These are phyloP conservation scores for Scopulariopsis brevicaulis DNA, from an alignment of 2,329 filamentous ascomycete species.

Conservation along the genomic window DNA sequence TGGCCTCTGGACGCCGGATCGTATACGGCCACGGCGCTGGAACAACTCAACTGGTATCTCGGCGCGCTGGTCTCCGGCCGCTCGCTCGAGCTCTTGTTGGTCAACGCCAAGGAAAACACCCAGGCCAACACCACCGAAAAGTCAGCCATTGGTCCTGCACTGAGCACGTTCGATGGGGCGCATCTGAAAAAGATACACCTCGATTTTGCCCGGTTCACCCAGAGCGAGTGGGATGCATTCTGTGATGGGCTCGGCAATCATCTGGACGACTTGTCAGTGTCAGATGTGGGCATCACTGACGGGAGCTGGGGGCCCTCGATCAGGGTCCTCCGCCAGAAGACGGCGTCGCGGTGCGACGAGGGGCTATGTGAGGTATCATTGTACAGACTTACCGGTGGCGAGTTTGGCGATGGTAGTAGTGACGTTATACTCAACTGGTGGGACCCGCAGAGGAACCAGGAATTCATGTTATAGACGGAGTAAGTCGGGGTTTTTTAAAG, in stretches of 20 bases:
- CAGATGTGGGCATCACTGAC: neutral
- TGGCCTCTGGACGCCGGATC: neutral
- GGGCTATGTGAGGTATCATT: neutral
- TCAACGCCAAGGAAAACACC: neutral
- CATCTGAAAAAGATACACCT: neutral
- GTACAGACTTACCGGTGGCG: neutral
- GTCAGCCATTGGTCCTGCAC: neutral
- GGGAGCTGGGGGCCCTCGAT: neutral
- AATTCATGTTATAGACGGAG: neutral
- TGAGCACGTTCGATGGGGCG: neutral
- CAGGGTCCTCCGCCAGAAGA: neutral
- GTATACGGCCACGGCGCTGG: neutral
- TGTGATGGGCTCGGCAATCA: neutral
- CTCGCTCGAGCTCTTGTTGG: neutral
- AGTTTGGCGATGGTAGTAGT: neutral
- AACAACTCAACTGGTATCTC: neutral
- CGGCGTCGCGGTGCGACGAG: neutral
- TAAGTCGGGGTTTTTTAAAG: no score
- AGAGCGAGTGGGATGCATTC: neutral
- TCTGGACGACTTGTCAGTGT: neutral
- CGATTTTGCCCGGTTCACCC: neutral
- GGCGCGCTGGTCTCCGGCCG: neutral
- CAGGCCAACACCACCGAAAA: neutral
- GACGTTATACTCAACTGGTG: neutral
- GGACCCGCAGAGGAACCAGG: neutral